A percentile compares a stretch with the other conserved stretches of the same genome.
Conservation (phyloP, 176 grass and related monocot genomes). For the barley (Hordeum vulgare) region MorexV3_pseudomolecules_assembly NC_058520.1:13933746-13934245, state of each 20-base stretch:
- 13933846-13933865: constrained; percentile 26
- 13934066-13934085: constrained; percentile 71
- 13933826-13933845: constrained; percentile 44
- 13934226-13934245: constrained; percentile 24
- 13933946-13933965: constrained; percentile 45
- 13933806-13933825: constrained; percentile 52
- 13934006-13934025: constrained; percentile 35
- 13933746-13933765: constrained; percentile 48
- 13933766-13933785: constrained; percentile 49
- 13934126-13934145: constrained; percentile 57
- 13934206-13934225: constrained; percentile 35
- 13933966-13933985: constrained; percentile 79
- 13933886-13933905: constrained; percentile 48
- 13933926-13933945: constrained; percentile 25
- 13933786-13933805: constrained; percentile 48
- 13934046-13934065: not conserved
- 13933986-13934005: constrained; percentile 38
- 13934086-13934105: constrained; percentile 43
- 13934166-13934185: constrained; percentile 32
- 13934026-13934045: constrained; percentile 47
- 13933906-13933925: constrained; percentile 28
- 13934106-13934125: constrained; percentile 26
- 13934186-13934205: constrained; percentile 15
- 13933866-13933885: constrained; percentile 33
- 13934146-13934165: constrained; percentile 24